These are phyloP conservation scores for Aspergillus candidus DNA, from an alignment of 2,329 filamentous ascomycete genomes.

Conservation along the genomic window DNA sequence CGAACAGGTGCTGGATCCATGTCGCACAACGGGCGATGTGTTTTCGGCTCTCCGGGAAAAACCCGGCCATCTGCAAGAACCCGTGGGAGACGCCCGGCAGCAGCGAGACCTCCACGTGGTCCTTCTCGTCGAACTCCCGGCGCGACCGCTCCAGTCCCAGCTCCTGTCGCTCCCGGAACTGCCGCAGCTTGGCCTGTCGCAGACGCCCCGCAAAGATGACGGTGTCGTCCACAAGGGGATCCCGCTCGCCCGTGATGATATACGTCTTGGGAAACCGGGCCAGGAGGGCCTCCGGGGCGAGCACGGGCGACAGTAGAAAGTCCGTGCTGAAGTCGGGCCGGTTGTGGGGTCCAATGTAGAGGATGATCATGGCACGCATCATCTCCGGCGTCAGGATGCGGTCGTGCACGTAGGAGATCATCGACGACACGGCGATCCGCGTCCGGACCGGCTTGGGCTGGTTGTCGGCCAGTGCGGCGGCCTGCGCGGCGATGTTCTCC, in stretches of 20 bases:
- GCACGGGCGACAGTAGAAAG: conserved; percentile 80
- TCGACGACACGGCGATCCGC: conserved; percentile 87
- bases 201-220: conserved; percentile 89
- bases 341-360: conserved; percentile 91
- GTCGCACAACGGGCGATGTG: conserved; percentile 70
- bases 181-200: conserved; percentile 65
- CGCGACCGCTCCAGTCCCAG: conserved; percentile 48
- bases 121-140: conserved; percentile 62
- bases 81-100: conserved; percentile 89
- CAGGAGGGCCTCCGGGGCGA: conserved; percentile 78
- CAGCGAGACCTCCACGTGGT: conserved; percentile 73
- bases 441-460: conserved; percentile 59
- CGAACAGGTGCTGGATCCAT: conserved; percentile 78
- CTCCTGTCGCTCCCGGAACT: conserved; percentile 52
- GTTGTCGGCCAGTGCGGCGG: conserved; percentile 26
- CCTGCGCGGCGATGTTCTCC: conserved; percentile 32
- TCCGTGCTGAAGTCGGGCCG: conserved; percentile 89
- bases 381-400: conserved; percentile 91
- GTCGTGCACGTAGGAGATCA: conserved; percentile 98
- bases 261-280: conserved; percentile 89
- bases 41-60: conserved; percentile 87
- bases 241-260: conserved; percentile 88
- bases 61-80: conserved; percentile 81
- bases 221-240: conserved; percentile 93
- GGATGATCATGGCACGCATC: conserved; percentile 98